Evolutionary conservation across 2,329 filamentous ascomycete species (phyloP), one percentile per base, ranked within the genome.

Genomic region (Aspergillus proliferans): DNA sequence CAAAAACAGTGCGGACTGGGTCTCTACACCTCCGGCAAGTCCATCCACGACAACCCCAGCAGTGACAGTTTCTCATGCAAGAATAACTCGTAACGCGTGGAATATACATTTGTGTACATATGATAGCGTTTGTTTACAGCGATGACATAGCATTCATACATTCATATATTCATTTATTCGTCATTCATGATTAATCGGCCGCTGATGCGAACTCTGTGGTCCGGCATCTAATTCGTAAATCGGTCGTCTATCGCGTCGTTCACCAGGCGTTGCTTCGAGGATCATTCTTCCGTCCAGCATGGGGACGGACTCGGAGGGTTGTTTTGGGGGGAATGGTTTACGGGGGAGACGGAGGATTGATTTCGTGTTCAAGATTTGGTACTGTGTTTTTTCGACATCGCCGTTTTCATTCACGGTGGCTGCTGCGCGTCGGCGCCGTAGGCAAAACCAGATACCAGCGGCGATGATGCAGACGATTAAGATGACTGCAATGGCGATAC

Each of bases 401-500:
- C 39, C 7, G n/a, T 41, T 43, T 43, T 42, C 34, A 18, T 30
- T 18, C 15, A 24, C 21, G 21, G 21, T 6, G 6, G 24, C 6
- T 2, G 22, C n/a, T 26, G 36, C 12, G 6, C 22, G 42, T 45
- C n/a, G 26, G 33, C 53, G 55, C 2, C 58, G 53, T 3, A 59
- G 34, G 3, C 54, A 18, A 10, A 54, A 47, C 61, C 60, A 64
- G 3, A 40, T 40, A 2, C 58, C 12, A 4, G 52, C 2, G 0
- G 55, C 14, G 1, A 59, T 2, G 5, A 64, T 24, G 7, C 63
- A 33, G 4, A 58, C 43, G 58, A 74, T 42, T 61, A 74, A 44
- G 61, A 70, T 54, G 63, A 79, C 60, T 61, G 72, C 47, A 60
- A 60, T 52, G 6, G 62, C 63, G 12, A 68, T 65, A 3, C 63